phyloP scores from a whole-genome alignment of 176 grass and related monocot species.

The maize (Zea mays) region DNA sequence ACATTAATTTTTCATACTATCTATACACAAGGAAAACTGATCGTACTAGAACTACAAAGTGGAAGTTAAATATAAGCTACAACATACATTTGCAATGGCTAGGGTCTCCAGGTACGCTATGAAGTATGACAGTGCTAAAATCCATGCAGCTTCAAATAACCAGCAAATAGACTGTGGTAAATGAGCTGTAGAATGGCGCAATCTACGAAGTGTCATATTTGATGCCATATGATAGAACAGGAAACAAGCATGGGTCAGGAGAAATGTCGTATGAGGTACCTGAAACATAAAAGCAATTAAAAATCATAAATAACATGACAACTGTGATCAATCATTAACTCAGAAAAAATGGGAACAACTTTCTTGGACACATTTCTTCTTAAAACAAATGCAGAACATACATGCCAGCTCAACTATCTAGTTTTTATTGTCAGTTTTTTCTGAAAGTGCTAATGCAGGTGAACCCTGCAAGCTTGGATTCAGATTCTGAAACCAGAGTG shows the following conservation, averaged over 20 bases:
- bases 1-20: neutral
- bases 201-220: conserved; percentile 87
- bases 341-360: neutral
- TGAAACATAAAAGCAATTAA: conserved; percentile 52
- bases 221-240: conserved; percentile 88
- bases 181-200: conserved; percentile 56
- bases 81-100: conserved; percentile 95
- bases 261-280: conserved; percentile 88
- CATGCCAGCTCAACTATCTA: conserved; percentile 4
- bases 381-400: neutral
- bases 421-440: neutral
- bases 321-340: neutral
- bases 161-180: conserved; percentile 64
- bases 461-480: conserved; percentile 6
- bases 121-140: conserved; percentile 86
- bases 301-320: neutral
- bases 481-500: neutral
- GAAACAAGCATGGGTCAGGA: conserved; percentile 87
- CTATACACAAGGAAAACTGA: neutral
- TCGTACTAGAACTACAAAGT: neutral
- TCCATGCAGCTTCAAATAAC: conserved; percentile 68
- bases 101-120: conserved; percentile 92
- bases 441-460: neutral
- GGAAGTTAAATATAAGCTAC: conserved; percentile 20
- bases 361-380: neutral